Percentiles rank a stretch among this genome's conserved stretches.
Evolutionary conservation across 768 basidiomycete species (phyloP).

Genomic region (Mycena olivaceomarginata): DNA sequence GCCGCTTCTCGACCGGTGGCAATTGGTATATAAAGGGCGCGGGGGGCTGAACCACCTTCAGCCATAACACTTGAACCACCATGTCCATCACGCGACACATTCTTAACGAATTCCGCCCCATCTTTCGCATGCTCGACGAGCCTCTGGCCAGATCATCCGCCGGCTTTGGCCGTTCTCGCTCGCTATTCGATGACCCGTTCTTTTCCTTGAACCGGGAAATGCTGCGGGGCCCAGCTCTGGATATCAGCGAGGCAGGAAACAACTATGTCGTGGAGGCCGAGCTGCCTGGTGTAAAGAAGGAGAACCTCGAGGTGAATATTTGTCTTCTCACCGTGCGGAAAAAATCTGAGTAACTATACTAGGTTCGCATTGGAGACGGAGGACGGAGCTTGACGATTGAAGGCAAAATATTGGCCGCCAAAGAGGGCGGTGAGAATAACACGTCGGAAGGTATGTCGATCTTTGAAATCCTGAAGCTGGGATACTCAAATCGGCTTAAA

Average conservation of each 20-base stretch:
- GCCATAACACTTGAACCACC: constrained; percentile 26
- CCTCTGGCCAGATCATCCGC: constrained; percentile 67
- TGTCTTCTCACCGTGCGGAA: too few species aligned
- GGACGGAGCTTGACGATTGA: constrained; percentile 85
- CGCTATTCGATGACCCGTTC: constrained; percentile 72
- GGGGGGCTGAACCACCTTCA: constrained; percentile 10
- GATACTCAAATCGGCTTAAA: constrained; percentile 11
- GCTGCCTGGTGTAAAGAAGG: constrained; percentile 86
- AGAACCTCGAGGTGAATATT: constrained; percentile 70
- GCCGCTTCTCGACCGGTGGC: constrained; percentile 21
- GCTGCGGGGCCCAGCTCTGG: constrained; percentile 73
- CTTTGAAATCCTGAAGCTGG: not conserved
- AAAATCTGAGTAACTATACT: too few species aligned
- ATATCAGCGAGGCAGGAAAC: constrained; percentile 79
- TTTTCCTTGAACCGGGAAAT: constrained; percentile 51
- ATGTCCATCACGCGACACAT: constrained; percentile 84
- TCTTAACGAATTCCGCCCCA: constrained; percentile 82
- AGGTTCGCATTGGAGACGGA: constrained; percentile 79
- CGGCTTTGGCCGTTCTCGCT: constrained; percentile 53
- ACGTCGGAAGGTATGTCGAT: constrained; percentile 54
- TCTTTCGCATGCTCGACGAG: constrained; percentile 87
- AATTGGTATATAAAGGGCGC: constrained; percentile 35
- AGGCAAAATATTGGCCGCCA: constrained; percentile 69
- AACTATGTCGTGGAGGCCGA: constrained; percentile 85
- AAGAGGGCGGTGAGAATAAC: constrained; percentile 41